phyloP scores from a whole-genome alignment of 345 rosid genomes.

The Syzygium grande region DNA sequence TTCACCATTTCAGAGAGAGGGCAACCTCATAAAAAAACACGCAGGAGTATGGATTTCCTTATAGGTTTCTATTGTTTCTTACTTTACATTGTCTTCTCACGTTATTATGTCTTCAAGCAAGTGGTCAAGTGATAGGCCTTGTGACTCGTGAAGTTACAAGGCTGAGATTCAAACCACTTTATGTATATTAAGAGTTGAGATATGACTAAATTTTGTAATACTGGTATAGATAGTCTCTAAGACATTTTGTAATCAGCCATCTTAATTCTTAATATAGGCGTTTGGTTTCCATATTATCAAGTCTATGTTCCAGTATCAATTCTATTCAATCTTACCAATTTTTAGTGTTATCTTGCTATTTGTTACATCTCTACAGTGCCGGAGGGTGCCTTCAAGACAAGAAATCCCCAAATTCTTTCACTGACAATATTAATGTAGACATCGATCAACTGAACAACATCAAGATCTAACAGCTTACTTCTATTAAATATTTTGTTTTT shows the following conservation, averaged over 20 bases:
- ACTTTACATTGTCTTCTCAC: not conserved
- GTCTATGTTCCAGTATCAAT: not conserved
- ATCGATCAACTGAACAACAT: not conserved
- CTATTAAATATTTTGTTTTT: not conserved
- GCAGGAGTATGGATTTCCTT: not conserved
- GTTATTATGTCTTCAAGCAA: not conserved
- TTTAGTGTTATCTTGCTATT: not conserved
- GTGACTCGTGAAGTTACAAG: not conserved
- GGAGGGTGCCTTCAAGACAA: not conserved
- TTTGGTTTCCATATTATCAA: not conserved
- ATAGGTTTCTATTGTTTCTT: not conserved
- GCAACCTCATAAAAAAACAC: not conserved
- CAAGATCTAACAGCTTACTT: not conserved
- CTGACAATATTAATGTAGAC: not conserved
- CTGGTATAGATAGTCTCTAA: not conserved
- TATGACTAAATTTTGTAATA: not conserved
- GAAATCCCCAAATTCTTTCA: not conserved
- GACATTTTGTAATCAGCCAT: not conserved
- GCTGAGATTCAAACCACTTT: not conserved
- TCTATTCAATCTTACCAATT: not conserved
- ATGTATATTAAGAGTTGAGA: not conserved
- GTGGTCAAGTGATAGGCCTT: not conserved
- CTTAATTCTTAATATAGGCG: not conserved
- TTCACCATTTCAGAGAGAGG: not conserved
- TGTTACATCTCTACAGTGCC: not conserved